A percentile compares a stretch with the other conserved stretches of the same genome.
Evolutionary conservation across 805 yeast genomes (phyloP).

Genomic region (Metschnikowia colocasiae): DNA sequence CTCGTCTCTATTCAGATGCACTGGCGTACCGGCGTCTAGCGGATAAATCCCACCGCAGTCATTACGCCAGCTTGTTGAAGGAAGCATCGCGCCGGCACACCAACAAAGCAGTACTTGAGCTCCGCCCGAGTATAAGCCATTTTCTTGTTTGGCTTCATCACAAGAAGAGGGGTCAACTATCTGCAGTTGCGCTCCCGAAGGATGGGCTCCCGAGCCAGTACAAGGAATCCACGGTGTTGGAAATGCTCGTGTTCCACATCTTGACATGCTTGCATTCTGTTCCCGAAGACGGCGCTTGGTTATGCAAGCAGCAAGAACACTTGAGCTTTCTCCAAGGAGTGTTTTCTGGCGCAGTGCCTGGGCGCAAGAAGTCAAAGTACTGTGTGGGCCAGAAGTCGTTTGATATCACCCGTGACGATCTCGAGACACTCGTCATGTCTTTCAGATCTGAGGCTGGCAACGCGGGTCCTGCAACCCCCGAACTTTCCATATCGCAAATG

Average conservation of each 20-base stretch:
- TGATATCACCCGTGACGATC: not conserved
- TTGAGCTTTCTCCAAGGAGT: conserved; percentile 6
- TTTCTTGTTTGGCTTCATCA: conserved; percentile 18
- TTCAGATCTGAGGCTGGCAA: not conserved
- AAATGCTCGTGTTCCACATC: conserved; percentile 15
- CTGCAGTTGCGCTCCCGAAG: conserved; percentile 3
- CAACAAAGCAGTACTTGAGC: not conserved
- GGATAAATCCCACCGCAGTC: conserved; percentile 18
- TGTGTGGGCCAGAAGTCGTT: not conserved
- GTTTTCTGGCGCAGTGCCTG: not conserved
- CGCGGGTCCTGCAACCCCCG: not conserved
- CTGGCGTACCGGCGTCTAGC: conserved; percentile 17
- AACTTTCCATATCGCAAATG: not conserved
- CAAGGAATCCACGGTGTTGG: conserved; percentile 9
- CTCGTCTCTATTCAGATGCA: not conserved
- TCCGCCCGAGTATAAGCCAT: conserved; percentile 15
- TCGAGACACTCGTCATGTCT: not conserved
- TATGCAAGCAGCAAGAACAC: conserved; percentile 7
- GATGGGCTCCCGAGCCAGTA: conserved; percentile 8
- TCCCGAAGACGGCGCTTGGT: conserved; percentile 10
- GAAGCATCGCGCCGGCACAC: conserved; percentile 12
- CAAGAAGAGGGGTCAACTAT: conserved; percentile 6
- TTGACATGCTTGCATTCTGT: conserved; percentile 12
- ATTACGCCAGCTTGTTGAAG: conserved; percentile 15
- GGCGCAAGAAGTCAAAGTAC: not conserved